Evolutionary conservation across 441 rosid species (phyloP).

Genomic region (Euphorbia schlechtendalii): DNA sequence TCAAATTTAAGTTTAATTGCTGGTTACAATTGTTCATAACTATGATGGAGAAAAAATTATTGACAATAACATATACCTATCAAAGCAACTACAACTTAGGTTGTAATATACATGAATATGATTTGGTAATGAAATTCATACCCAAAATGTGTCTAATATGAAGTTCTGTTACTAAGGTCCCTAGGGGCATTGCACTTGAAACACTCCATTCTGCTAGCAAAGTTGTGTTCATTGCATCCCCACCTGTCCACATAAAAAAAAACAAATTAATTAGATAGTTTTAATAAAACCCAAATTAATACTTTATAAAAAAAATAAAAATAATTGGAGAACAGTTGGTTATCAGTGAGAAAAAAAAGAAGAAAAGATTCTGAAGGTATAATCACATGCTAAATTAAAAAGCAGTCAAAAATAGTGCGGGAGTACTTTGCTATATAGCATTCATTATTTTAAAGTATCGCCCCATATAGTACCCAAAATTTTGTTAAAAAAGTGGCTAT

Average conservation of each 20-base stretch:
- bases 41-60: too few relatives aligned
- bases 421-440: background rate
- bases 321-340: background rate
- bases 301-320: too few relatives aligned
- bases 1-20: too few relatives aligned
- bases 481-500: background rate
- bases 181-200: constrained; percentile 86
- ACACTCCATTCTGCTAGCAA: constrained; percentile 82
- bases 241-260: constrained; percentile 28
- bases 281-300: background rate
- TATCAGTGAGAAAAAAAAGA: background rate
- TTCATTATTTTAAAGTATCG: background rate
- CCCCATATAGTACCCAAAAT: background rate
- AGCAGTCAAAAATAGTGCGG: too few relatives aligned
- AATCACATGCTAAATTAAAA: background rate
- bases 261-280: too few relatives aligned
- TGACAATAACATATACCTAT: too few relatives aligned
- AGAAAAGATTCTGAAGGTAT: background rate
- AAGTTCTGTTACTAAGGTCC: constrained; percentile 50
- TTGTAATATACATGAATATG: too few relatives aligned
- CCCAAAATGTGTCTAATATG: constrained; percentile 42
- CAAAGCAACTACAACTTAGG: too few relatives aligned
- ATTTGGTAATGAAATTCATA: constrained; percentile 12
- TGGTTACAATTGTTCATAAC: too few relatives aligned
- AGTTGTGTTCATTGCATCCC: constrained; percentile 84